Evolutionary conservation across 1,284 basidiomycete species (phyloP).

Genomic region (Ceratobasidium sp.): DNA sequence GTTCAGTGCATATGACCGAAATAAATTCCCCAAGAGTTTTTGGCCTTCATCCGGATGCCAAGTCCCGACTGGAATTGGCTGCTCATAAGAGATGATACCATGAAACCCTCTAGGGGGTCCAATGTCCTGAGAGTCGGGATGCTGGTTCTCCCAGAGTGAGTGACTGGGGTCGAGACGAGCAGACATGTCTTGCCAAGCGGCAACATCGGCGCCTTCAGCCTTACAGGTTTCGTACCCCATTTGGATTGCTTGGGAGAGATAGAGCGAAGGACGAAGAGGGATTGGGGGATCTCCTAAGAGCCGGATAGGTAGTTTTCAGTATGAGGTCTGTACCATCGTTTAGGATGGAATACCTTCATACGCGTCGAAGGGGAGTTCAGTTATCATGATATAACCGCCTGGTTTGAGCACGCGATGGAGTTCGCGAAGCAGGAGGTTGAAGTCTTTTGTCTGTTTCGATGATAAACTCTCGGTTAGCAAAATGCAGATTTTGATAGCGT

Average conservation of each 20-base stretch:
- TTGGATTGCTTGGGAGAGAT: not conserved
- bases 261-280: not conserved
- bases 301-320: too few relatives aligned
- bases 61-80: too few relatives aligned
- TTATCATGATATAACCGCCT: not conserved
- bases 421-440: constrained; percentile 3
- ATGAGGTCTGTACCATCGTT: too few relatives aligned
- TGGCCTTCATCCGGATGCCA: too few relatives aligned
- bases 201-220: not conserved
- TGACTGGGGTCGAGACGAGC: constrained; percentile 6
- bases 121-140: too few relatives aligned
- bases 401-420: constrained; percentile 17
- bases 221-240: not conserved
- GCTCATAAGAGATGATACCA: too few relatives aligned
- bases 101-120: too few relatives aligned
- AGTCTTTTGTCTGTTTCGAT: constrained; percentile 31
- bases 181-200: constrained; percentile 5
- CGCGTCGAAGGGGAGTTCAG: not conserved
- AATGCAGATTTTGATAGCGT: too few relatives aligned
- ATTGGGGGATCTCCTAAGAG: too few relatives aligned
- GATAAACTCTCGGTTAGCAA: too few relatives aligned
- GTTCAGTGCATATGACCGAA: too few relatives aligned
- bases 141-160: constrained; percentile 16
- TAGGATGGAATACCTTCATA: constrained; percentile 6
- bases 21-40: too few relatives aligned